These are phyloP conservation scores for Solanum hybrid DNA, from an alignment of 305 asterid species.

Conservation along the genomic window DNA sequence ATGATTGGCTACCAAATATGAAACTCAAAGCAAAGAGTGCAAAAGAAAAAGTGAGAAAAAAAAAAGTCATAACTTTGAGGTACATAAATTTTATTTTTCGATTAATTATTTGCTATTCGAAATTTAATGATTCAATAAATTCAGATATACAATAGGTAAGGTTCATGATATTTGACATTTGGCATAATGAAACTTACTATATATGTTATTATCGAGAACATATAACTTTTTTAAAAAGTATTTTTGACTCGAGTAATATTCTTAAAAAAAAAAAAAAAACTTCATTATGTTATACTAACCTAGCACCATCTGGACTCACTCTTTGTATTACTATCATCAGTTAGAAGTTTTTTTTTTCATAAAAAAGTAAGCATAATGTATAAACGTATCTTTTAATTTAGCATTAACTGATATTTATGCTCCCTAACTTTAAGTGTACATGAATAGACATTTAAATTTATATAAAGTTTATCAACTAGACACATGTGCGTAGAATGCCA, in stretches of 20 bases:
- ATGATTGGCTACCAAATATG: slow-evolving; percentile 1
- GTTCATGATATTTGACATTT: background rate
- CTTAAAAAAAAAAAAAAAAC: too few relatives aligned
- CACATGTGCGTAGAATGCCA: background rate
- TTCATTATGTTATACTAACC: too few relatives aligned
- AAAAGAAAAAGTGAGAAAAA: background rate
- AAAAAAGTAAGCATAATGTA: background rate
- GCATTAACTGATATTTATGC: background rate
- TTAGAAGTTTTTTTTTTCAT: too few relatives aligned
- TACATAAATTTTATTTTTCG: background rate
- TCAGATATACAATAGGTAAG: background rate
- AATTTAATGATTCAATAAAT: background rate
- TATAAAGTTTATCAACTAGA: background rate
- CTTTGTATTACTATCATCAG: background rate
- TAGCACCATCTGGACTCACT: background rate
- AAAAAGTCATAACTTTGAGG: background rate
- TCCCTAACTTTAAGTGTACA: too few relatives aligned
- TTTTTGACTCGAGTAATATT: too few relatives aligned
- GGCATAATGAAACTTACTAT: too few relatives aligned
- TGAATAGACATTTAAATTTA: too few relatives aligned
- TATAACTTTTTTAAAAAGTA: too few relatives aligned
- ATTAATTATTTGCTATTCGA: background rate
- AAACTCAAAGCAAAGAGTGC: background rate
- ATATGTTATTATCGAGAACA: too few relatives aligned
- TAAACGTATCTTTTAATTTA: too few relatives aligned